Evolutionary conservation across 495 filamentous ascomycete species (phyloP).

Genomic region (Podospora tetraspora): DNA sequence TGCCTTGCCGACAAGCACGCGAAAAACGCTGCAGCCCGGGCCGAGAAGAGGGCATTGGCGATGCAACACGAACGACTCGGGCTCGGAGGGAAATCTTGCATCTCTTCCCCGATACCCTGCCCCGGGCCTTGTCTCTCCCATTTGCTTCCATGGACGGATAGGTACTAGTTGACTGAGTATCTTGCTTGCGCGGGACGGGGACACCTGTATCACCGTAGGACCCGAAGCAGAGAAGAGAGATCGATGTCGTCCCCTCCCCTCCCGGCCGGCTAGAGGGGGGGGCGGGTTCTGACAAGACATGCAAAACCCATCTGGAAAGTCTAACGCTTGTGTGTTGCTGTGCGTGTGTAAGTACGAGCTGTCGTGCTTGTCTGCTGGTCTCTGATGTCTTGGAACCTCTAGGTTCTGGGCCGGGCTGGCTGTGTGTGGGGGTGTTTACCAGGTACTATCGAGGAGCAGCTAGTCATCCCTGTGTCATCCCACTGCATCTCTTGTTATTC

Average conservation of each 20-base stretch:
- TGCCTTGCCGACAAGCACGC: neutral
- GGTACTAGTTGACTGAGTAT: too few species aligned
- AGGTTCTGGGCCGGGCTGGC: neutral
- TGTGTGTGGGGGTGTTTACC: conserved; percentile 1
- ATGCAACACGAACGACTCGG: neutral
- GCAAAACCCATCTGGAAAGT: neutral
- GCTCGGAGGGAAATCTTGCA: neutral
- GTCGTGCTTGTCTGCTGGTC: neutral
- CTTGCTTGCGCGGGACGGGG: neutral
- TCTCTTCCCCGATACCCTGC: neutral
- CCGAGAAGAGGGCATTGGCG: neutral
- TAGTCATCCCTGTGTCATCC: conserved; percentile 9
- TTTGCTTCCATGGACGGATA: neutral
- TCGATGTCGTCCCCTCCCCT: neutral
- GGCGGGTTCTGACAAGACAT: neutral
- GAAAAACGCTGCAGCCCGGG: neutral
- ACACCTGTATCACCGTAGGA: neutral
- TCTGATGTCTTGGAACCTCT: neutral
- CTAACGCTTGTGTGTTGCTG: neutral
- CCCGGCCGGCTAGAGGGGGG: too few species aligned
- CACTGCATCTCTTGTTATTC: conserved; percentile 10
- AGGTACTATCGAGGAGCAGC: neutral
- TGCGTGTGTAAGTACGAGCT: neutral
- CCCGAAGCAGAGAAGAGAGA: neutral
- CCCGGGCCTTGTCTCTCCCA: neutral